These are phyloP conservation scores for Pilasporangium apinafurcum DNA, from an alignment of 352 stramenopile species.

Conservation along the genomic window DNA sequence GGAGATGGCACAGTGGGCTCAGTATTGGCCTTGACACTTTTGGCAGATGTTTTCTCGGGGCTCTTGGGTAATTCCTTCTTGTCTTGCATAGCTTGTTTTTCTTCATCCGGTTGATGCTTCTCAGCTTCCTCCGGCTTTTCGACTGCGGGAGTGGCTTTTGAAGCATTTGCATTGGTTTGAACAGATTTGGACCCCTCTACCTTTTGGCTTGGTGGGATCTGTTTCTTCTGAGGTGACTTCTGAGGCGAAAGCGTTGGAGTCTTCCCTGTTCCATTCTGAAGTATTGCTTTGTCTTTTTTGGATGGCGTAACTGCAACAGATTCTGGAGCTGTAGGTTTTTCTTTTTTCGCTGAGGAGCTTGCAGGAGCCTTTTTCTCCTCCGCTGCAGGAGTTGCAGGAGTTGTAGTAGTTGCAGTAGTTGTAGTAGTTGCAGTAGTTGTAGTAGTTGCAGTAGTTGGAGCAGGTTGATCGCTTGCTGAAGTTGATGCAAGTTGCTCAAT, in stretches of 20 bases:
- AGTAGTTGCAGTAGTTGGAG: constrained; percentile 11
- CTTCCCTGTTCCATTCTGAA: constrained; percentile 10
- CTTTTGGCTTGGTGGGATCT: neutral
- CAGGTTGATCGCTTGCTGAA: neutral
- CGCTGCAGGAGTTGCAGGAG: neutral
- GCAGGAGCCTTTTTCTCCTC: constrained; percentile 6
- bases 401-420: neutral
- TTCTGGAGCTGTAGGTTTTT: constrained; percentile 4
- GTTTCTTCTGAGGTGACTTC: constrained; percentile 17
- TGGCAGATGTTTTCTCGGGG: constrained; percentile 1
- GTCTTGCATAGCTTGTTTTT: constrained; percentile 2
- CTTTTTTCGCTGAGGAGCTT: constrained; percentile 4
- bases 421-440: constrained; percentile 1
- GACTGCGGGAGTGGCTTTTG: neutral
- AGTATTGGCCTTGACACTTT: neutral
- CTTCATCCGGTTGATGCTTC: too few relatives aligned
- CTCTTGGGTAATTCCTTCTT: constrained; percentile 6
- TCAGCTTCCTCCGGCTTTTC: constrained; percentile 2
- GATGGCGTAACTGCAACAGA: neutral
- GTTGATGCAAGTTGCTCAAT: neutral
- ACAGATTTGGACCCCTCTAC: constrained; percentile 1
- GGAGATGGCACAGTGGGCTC: neutral
- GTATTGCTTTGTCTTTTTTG: constrained; percentile 7
- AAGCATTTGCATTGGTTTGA: neutral
- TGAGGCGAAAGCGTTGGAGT: constrained; percentile 11